Base-by-base conservation (phyloP, 2,329 filamentous ascomycete genomes). In the Fusarium gaditjirri region DNA sequence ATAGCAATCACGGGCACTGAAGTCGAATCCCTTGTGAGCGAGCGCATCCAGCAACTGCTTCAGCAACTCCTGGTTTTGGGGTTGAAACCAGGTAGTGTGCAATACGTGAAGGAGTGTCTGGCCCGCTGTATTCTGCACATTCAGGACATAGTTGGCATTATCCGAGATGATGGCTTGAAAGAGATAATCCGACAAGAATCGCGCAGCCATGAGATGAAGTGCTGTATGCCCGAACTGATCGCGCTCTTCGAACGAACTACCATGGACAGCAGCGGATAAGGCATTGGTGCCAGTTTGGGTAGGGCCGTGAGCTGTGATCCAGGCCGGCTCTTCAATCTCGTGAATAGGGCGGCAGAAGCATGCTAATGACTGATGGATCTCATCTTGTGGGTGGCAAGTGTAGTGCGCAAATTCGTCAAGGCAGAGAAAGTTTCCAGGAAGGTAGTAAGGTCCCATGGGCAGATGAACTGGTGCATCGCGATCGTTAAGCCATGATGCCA, bases 381-480 rank as follows among this genome's bases (percentile, higher is more conserved):
- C 71, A 3, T 65, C 56, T 6, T 66, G 68, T 1, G 62, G 50
- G 21, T 72, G 57, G 46, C 80, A 82, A 14, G 44, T 47, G 2
- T 70, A 47, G 0, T 31, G 39, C 14, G 74, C 41, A 7, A 77
- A 68, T 2, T 72, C 47, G 17, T 78, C 77, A 23, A 83, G 68
- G n/a, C 75, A 80, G 11, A 89, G 77, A 41, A 87, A 86, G 70
- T 89, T 86, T 25, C 87, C 86, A 0, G 87, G 85, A 8, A 89
- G 73, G 8, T 83, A 80, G 41, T 75, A 75, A 8, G 79, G 79
- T 2, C 68, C 55, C 29, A 59, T 66, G 11, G 67, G 57, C 11
- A 76, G 68, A 11, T 46, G 43, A 2, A 56, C 64, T 3, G 79
- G 78, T 7, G 78, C 76, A 19, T 78, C 74, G 0, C 72, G 65